Conservation (phyloP, 768 basidiomycete species). For the Lentinus brumalis region DNA sequence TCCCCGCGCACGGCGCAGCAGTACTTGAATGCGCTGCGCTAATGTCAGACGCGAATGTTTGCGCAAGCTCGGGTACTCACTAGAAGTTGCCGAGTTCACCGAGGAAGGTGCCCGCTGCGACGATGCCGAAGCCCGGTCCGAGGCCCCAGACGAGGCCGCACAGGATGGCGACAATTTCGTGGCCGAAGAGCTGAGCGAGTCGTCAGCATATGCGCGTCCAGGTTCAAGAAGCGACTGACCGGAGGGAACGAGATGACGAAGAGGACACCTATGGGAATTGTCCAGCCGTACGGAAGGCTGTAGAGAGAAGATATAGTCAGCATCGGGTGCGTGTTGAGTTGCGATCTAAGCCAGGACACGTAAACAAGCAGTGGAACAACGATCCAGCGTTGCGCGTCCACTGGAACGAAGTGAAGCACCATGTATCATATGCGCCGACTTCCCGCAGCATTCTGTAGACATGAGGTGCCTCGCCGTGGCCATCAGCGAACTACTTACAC, state of each 20-base stretch:
- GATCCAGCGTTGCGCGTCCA: too few species aligned
- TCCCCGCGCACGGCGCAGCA: conserved; percentile 74
- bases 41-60: neutral
- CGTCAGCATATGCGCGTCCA: conserved; percentile 19
- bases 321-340: neutral
- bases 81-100: conserved; percentile 90
- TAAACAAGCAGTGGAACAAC: too few species aligned
- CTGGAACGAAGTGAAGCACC: too few species aligned
- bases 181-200: conserved; percentile 71
- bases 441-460: too few species aligned
- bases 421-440: too few species aligned
- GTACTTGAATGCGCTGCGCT: conserved; percentile 77
- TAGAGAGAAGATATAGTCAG: neutral
- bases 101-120: conserved; percentile 77
- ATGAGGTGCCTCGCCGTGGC: too few species aligned
- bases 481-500: too few species aligned
- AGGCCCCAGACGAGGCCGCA: conserved; percentile 92
- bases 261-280: conserved; percentile 46
- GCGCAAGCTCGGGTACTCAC: conserved; percentile 45
- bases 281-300: conserved; percentile 37
- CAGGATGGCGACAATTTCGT: conserved; percentile 87
- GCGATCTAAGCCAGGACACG: too few species aligned
- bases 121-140: conserved; percentile 85
- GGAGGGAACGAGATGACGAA: conserved; percentile 48
- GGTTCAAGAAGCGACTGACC: conserved; percentile 23